Evolutionary conservation across 495 filamentous ascomycete genomes (phyloP), one percentile per base, ranked within the genome.

Genomic region (Rhypophila decipiens): DNA sequence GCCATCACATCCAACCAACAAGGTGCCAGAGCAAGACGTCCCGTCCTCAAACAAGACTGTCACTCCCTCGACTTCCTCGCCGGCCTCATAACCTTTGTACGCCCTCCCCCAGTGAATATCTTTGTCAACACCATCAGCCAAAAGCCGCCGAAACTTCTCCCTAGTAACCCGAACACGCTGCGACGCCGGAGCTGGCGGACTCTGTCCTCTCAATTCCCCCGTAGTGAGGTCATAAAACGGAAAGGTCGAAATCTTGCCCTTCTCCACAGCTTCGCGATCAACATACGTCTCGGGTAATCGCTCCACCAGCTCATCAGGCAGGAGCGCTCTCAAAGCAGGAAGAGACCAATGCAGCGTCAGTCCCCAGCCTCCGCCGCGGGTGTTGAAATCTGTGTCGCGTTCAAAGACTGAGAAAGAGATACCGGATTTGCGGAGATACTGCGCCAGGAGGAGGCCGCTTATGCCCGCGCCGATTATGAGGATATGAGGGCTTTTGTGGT

Each of bases 381-480:
- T 65, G 13, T 61, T 49, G 8, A 72, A 49, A 44, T 61, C 57
- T 38, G 66, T 52, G 54, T 83, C 78, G 2, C 75, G 69, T 49
- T 83, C 80, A 53, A 77, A 83, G 44, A 83, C 61, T 22, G 57
- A 59, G 52, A 72, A 78, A 1, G 71, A 55, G 7, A 63, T 52
- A 23, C 47, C 53, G 33, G 43, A 35, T 31, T 70, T 71, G 42
- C 68, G 67, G 18, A 84, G 74, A 35, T 70, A 62, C 55, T 84
- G 80, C 2, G 79, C 80, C 8, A 85, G 68, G 4, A 76, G 57
- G 11, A 85, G 72, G 37, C 80, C 80, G 46, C 71, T 76, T 47
- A 84, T 66, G 9, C 81, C 81, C 13, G 76, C 80, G 13, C 81
- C 80, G 49, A 80, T 62, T 53, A 85, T 79, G 46, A n/a, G n/a